Evolutionary conservation across 495 filamentous ascomycete species (phyloP).

Genomic region (Annulohypoxylon moriforme): DNA sequence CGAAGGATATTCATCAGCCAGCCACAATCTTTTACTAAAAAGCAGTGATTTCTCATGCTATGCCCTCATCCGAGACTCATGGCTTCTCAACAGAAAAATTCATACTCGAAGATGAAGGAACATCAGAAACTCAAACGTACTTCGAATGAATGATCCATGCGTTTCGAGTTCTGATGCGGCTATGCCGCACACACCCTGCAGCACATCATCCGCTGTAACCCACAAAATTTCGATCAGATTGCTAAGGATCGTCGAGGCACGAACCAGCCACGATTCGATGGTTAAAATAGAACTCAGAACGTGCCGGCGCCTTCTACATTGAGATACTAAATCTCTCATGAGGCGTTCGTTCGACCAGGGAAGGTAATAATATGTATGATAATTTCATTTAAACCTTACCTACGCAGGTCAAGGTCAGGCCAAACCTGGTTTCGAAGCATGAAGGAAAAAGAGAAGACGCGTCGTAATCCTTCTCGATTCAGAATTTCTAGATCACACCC

Average conservation of each 20-base stretch:
- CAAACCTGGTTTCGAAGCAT: constrained; percentile 6
- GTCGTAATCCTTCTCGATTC: constrained; percentile 27
- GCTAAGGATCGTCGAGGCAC: constrained; percentile 33
- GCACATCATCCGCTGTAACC: constrained; percentile 45
- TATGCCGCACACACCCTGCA: constrained; percentile 38
- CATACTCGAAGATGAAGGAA: not conserved
- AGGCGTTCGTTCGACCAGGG: not conserved
- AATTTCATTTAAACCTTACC: too few species aligned
- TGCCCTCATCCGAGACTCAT: constrained; percentile 5
- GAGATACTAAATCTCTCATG: not conserved
- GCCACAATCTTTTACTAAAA: not conserved
- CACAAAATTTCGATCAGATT: constrained; percentile 41
- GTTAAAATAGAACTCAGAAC: constrained; percentile 35
- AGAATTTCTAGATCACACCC: constrained; percentile 3
- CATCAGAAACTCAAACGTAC: constrained; percentile 15
- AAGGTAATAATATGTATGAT: not conserved
- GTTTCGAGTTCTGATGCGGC: constrained; percentile 35
- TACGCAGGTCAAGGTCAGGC: not conserved
- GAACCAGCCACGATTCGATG: constrained; percentile 21
- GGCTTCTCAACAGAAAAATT: constrained; percentile 1
- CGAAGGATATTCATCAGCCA: not conserved
- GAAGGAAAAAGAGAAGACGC: constrained; percentile 9
- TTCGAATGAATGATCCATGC: constrained; percentile 35
- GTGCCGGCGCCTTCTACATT: not conserved
- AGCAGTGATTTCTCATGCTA: not conserved